Percentiles rank a stretch among this genome's conserved stretches.
These are phyloP conservation scores for Eragrostis tef DNA, from an alignment of 202 grass and related monocot species.

Conservation along the genomic window DNA sequence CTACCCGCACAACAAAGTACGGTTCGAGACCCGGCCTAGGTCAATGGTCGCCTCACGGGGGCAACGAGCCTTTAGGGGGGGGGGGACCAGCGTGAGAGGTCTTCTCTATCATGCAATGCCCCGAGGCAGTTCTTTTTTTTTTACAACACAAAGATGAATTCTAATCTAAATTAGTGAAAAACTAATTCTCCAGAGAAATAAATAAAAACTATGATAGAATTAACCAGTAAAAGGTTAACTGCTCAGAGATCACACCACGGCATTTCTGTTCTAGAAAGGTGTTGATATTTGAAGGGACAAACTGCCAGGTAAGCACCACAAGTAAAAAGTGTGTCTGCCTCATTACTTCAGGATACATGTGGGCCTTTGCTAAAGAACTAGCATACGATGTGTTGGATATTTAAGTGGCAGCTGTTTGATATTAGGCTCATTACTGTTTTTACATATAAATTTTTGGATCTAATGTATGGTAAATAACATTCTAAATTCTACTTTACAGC, in stretches of 20 bases:
- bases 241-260: background rate
- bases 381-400: background rate
- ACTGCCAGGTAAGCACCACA: background rate
- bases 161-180: conserved; percentile 26
- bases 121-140: no score
- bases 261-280: background rate
- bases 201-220: background rate
- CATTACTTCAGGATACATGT: background rate
- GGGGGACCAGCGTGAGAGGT: no score
- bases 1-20: no score
- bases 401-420: conserved; percentile 5
- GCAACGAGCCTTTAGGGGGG: no score
- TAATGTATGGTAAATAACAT: conserved; percentile 26
- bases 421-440: background rate
- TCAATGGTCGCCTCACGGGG: no score
- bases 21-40: no score
- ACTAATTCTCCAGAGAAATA: background rate
- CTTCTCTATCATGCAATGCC: no score
- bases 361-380: background rate
- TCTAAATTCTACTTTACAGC: conserved; percentile 56
- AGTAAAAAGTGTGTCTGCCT: background rate
- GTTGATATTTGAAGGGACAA: background rate
- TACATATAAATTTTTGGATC: background rate
- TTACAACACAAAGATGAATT: conserved; percentile 19
- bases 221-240: conserved; percentile 11